phyloP scores from a whole-genome alignment of 805 yeast species.

The Tetrapisispora namnaoensis region DNA sequence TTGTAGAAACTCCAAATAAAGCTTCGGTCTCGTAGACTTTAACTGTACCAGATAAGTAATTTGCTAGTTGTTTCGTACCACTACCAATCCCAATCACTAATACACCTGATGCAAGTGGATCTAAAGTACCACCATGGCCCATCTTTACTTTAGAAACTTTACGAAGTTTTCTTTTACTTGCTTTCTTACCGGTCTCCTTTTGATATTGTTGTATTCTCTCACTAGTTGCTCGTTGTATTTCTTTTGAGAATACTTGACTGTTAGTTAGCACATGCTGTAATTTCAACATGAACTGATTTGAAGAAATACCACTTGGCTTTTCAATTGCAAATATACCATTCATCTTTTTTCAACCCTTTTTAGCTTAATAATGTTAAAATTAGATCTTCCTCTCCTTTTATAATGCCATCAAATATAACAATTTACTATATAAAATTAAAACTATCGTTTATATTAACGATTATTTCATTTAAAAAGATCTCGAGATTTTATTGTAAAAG shows the following conservation, averaged over 20 bases:
- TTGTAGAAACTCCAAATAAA: constrained; percentile 78
- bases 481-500: not conserved
- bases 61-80: constrained; percentile 76
- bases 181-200: constrained; percentile 33
- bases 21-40: constrained; percentile 82
- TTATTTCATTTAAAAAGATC: no score
- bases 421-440: not conserved
- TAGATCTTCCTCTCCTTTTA: not conserved
- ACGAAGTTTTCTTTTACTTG: constrained; percentile 42
- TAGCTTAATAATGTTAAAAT: no score
- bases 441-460: no score
- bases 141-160: constrained; percentile 59
- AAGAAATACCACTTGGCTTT: constrained; percentile 79
- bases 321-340: constrained; percentile 89
- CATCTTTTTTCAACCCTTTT: constrained; percentile 35
- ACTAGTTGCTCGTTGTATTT: constrained; percentile 41
- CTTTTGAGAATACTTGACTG: constrained; percentile 47
- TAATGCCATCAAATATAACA: no score
- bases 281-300: constrained; percentile 60
- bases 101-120: constrained; percentile 93
- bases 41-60: constrained; percentile 61
- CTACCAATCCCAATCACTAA: constrained; percentile 82
- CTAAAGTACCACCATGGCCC: constrained; percentile 98
- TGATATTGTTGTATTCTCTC: constrained; percentile 35
- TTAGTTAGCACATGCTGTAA: constrained; percentile 54